phyloP scores from a whole-genome alignment of 257 asterid species.

The Solanum microdontum region DNA sequence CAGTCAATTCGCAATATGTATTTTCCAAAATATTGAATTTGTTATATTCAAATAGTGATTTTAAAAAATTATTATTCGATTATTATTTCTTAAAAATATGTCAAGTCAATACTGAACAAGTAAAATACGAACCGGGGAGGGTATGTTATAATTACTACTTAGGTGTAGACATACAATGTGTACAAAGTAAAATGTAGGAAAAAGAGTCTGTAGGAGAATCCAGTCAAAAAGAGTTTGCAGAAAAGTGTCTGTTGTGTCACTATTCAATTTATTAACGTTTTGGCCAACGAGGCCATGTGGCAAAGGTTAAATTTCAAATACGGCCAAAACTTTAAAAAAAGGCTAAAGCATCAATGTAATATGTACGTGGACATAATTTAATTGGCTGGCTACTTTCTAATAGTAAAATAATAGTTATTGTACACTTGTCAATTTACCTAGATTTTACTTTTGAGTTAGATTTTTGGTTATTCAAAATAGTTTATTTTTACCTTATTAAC shows the following conservation, averaged over 20 bases:
- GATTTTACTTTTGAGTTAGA: background rate
- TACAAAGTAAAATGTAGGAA: background rate
- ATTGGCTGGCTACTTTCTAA: background rate
- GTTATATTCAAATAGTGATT: too few species aligned
- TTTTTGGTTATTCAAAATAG: background rate
- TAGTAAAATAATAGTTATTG: background rate
- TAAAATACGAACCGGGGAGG: too few species aligned
- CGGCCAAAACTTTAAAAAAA: background rate
- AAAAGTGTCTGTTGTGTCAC: slow-evolving; percentile 3
- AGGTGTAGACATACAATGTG: background rate
- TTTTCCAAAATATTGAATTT: too few species aligned
- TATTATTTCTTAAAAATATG: rapidly evolving
- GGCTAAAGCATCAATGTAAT: background rate
- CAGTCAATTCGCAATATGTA: too few species aligned
- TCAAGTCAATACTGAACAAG: rapidly evolving
- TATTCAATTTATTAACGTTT: background rate
- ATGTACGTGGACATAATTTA: background rate
- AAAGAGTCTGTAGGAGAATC: background rate
- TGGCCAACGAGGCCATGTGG: background rate
- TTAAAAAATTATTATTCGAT: too few species aligned
- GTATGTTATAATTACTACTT: too few species aligned
- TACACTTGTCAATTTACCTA: background rate
- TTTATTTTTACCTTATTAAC: background rate
- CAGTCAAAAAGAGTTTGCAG: slow-evolving; percentile 21
- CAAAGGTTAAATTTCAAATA: background rate